Conservation (phyloP, 805 yeast species). For the Cyberlindnera xishuangbannaensis region DNA sequence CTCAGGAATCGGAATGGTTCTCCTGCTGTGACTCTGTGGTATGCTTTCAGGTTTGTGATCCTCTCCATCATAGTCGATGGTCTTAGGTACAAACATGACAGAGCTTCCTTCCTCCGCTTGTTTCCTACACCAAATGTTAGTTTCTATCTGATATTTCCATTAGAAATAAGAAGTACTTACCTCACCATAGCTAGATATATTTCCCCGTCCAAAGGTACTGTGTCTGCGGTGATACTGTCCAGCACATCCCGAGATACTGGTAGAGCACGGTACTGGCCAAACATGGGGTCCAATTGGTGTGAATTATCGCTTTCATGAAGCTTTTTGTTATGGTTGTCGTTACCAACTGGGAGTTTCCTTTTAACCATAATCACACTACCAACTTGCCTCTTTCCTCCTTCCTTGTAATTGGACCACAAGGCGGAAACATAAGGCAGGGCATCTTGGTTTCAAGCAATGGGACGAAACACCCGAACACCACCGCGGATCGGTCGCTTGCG, state of each 20-base stretch:
- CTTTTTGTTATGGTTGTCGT: background rate
- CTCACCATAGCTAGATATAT: slow-evolving; percentile 24
- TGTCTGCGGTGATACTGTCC: slow-evolving; percentile 11
- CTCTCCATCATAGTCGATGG: slow-evolving; percentile 3
- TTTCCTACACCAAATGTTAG: slow-evolving; percentile 5
- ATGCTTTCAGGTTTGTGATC: background rate
- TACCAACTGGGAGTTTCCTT: no score
- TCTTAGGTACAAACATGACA: slow-evolving; percentile 6
- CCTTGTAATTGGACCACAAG: no score
- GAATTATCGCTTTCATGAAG: slow-evolving; percentile 2
- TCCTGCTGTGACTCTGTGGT: background rate
- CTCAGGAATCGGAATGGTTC: no score
- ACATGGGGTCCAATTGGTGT: slow-evolving; percentile 18
- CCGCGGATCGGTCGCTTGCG: no score
- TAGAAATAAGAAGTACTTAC: slow-evolving; percentile 10
- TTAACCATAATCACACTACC: no score
- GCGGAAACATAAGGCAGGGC: no score
- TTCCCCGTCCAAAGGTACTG: slow-evolving; percentile 22
- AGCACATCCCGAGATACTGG: slow-evolving; percentile 18
- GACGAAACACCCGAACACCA: background rate
- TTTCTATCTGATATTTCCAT: slow-evolving; percentile 1
- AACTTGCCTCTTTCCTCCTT: no score
- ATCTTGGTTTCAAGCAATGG: background rate
- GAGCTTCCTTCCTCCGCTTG: slow-evolving; percentile 11
- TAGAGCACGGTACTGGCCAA: slow-evolving; percentile 22